Evolutionary conservation across 768 basidiomycete species (phyloP), one percentile per base, ranked within the genome.

Genomic region (Mycena maculata): DNA sequence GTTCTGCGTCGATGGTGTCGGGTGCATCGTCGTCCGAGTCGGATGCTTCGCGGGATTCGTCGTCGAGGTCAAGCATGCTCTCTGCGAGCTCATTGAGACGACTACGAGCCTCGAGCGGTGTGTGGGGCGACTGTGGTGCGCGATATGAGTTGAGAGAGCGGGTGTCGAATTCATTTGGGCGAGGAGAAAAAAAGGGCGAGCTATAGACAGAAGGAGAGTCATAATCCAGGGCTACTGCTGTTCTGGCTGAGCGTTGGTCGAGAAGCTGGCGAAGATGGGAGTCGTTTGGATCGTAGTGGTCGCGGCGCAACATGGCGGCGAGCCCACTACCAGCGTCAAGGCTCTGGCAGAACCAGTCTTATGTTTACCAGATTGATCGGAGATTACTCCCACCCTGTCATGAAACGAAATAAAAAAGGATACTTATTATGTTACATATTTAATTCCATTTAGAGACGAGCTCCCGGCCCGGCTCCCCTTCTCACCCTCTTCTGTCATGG

Each of bases 121-220:
- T 63, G 41, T 42, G 68, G 70, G 77, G 73, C 55, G 74, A 73
- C 68, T 60, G 38, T 45, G 65, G 67, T 67, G 73, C 28, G 71
- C 67, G 52, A 71, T 74, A 63, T 64, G 77, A 76, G 71, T 76
- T 68, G 72, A 78, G 76, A 13, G 75, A 69, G 38, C 71, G 65
- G 44, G 76, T 58, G 64, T 74, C 74, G 56, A 52, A 31, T n/a
- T 74, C 74, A 60, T 68, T 68, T 11, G 81, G 77, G 60, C 77
- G 80, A 28, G 89, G 88, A 38, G 89, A 88, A 75, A 87, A 87
- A 75, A 86, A 83, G 61, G 86, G 72, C 68, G 82, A 86, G 75
- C 86, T 90, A 76, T 92, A 92, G 70, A 91, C 80, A 53, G 91
- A 92, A 70, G 90, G 90, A 59, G 90, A 86, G 77, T 92, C 90